phyloP scores from a whole-genome alignment of 441 rosid species.

The Croton setiger region DNA sequence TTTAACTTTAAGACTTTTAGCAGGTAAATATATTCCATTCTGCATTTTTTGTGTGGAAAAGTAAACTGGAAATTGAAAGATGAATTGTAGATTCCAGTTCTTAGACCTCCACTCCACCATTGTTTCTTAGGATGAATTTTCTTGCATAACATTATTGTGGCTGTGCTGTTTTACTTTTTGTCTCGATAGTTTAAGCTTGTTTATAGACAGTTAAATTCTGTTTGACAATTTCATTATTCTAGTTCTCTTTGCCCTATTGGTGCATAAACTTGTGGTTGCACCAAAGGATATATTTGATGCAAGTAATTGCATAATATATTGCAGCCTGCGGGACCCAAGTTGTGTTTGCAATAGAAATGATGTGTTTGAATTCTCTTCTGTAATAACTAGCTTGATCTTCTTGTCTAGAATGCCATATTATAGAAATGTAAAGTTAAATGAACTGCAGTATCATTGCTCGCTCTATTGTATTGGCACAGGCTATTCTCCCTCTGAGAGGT shows the following conservation, averaged over 20 bases:
- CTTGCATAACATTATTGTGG: background rate
- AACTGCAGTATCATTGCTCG: constrained; percentile 2
- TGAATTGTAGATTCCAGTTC: background rate
- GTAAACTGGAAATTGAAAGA: background rate
- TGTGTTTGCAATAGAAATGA: background rate
- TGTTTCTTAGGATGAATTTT: background rate
- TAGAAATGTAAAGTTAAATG: background rate
- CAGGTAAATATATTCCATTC: background rate
- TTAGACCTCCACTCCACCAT: too few relatives aligned
- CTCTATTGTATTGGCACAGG: constrained; percentile 43
- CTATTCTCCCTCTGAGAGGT: constrained; percentile 95
- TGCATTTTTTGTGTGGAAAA: background rate
- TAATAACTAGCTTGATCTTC: background rate
- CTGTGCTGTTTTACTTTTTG: background rate
- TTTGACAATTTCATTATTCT: background rate
- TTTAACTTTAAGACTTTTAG: background rate
- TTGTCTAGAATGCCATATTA: background rate
- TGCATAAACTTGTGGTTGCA: constrained; percentile 2
- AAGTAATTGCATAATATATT: background rate
- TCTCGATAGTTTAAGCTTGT: background rate
- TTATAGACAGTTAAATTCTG: background rate
- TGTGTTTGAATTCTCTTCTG: background rate
- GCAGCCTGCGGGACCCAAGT: background rate
- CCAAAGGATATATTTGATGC: background rate
- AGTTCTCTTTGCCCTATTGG: background rate